Conservation (phyloP, 2,329 filamentous ascomycete genomes). For the Fusarium sp. region DNA sequence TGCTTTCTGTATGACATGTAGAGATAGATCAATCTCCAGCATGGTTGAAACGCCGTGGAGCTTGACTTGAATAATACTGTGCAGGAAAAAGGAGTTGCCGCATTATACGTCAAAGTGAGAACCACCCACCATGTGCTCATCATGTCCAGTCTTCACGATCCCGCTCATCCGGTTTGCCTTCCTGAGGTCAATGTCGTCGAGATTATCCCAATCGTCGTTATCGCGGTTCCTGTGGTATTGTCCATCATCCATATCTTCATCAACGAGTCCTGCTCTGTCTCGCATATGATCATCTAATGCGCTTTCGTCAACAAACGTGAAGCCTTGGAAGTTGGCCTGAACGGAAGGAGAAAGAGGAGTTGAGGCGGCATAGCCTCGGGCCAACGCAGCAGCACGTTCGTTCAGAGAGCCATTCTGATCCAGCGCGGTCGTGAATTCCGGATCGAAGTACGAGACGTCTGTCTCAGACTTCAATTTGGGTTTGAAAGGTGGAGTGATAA, state of each 20-base stretch:
- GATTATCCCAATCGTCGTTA: conserved; percentile 66
- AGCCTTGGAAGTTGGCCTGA: conserved; percentile 97
- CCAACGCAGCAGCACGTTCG: conserved; percentile 86
- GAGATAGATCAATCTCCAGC: conserved; percentile 33
- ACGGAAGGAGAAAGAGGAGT: conserved; percentile 94
- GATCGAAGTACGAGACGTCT: conserved; percentile 98
- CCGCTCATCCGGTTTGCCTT: conserved; percentile 71
- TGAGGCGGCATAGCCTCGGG: conserved; percentile 85
- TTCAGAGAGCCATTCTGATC: conserved; percentile 89
- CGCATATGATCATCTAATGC: conserved; percentile 88
- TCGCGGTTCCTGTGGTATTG: conserved; percentile 52
- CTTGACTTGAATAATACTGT: conserved; percentile 29
- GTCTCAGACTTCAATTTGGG: conserved; percentile 95
- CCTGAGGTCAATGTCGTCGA: conserved; percentile 62
- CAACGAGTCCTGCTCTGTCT: conserved; percentile 56
- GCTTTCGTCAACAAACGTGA: conserved; percentile 99
- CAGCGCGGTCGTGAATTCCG: conserved; percentile 95
- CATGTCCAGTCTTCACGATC: conserved; percentile 66
- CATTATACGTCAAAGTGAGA: conserved; percentile 71
- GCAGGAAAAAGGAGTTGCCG: conserved; percentile 24
- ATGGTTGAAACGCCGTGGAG: conserved; percentile 40
- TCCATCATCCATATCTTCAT: conserved; percentile 70
- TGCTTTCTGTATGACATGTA: conserved; percentile 38
- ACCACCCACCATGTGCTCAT: conserved; percentile 71
- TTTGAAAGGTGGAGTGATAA: conserved; percentile 96